These are phyloP conservation scores for Calendula officinalis DNA, from an alignment of 129 eudicot species.

Conservation along the genomic window DNA sequence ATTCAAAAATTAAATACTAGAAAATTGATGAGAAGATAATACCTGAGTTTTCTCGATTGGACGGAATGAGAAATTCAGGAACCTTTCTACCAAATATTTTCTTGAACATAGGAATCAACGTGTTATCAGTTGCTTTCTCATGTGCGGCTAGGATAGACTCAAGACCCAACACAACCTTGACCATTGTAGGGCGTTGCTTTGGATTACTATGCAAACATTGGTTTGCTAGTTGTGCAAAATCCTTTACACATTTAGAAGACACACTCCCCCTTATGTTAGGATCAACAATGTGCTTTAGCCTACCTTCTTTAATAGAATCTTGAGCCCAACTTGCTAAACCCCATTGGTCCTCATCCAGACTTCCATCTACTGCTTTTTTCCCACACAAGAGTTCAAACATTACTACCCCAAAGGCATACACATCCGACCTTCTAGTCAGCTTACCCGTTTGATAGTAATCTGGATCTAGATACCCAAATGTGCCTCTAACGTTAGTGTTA, in stretches of 20 bases:
- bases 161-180: constrained; percentile 12
- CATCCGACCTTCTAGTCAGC: constrained; percentile 16
- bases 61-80: not conserved
- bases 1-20: too few species aligned
- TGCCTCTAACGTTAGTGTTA: constrained; percentile 15
- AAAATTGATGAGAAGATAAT: too few species aligned
- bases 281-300: constrained; percentile 20
- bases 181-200: constrained; percentile 18
- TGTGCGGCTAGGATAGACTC: constrained; percentile 18
- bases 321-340: constrained; percentile 24
- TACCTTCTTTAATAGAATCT: constrained; percentile 17
- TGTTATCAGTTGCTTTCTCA: not conserved
- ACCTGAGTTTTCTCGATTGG: too few species aligned
- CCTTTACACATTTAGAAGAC: constrained; percentile 8
- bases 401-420: constrained; percentile 25
- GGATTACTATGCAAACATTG: constrained; percentile 21
- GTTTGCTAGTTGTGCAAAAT: constrained; percentile 10
- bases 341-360: constrained; percentile 20
- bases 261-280: not conserved
- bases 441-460: constrained; percentile 11
- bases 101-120: too few species aligned
- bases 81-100: too few species aligned
- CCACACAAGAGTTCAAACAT: constrained; percentile 17
- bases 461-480: constrained; percentile 21
- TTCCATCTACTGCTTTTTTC: constrained; percentile 7